A percentile compares a stretch with the other conserved stretches of the same genome.
These are phyloP conservation scores for Flaveria ramosissima DNA, from an alignment of 129 eudicot genomes.

Conservation along the genomic window DNA sequence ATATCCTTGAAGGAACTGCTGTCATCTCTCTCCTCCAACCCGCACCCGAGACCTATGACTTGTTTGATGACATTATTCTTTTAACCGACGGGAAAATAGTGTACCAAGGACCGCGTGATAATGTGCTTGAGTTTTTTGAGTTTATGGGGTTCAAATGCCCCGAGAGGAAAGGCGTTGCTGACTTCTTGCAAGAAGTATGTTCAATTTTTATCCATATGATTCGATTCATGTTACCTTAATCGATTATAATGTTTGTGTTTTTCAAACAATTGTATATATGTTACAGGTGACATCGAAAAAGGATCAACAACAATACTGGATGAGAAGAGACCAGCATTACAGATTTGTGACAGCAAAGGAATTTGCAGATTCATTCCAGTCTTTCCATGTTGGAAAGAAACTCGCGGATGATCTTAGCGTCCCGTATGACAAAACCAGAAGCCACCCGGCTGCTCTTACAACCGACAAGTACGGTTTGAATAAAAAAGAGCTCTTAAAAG, in stretches of 20 bases:
- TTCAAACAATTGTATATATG: background rate
- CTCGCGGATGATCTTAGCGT: slow-evolving; percentile 44
- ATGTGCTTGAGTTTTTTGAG: slow-evolving; percentile 65
- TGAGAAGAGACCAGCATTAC: slow-evolving; percentile 44
- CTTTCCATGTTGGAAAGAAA: slow-evolving; percentile 49
- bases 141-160: slow-evolving; percentile 63
- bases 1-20: slow-evolving; percentile 64
- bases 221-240: background rate
- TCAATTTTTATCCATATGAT: background rate
- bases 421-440: slow-evolving; percentile 54
- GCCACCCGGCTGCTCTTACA: slow-evolving; percentile 78
- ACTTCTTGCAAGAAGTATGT: slow-evolving; percentile 68
- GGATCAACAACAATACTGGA: slow-evolving; percentile 73
- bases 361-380: slow-evolving; percentile 55
- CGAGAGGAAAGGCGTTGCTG: slow-evolving; percentile 62
- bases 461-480: slow-evolving; percentile 47
- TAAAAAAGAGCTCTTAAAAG: slow-evolving; percentile 55
- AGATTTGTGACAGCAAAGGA: slow-evolving; percentile 53
- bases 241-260: background rate
- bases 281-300: slow-evolving; percentile 70
- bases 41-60: slow-evolving; percentile 68
- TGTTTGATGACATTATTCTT: slow-evolving; percentile 75
- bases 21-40: slow-evolving; percentile 77
- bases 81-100: slow-evolving; percentile 65
- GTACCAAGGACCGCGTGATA: slow-evolving; percentile 72